Conservation (phyloP, 140 eudicot species). For the Flaveria floridana region DNA sequence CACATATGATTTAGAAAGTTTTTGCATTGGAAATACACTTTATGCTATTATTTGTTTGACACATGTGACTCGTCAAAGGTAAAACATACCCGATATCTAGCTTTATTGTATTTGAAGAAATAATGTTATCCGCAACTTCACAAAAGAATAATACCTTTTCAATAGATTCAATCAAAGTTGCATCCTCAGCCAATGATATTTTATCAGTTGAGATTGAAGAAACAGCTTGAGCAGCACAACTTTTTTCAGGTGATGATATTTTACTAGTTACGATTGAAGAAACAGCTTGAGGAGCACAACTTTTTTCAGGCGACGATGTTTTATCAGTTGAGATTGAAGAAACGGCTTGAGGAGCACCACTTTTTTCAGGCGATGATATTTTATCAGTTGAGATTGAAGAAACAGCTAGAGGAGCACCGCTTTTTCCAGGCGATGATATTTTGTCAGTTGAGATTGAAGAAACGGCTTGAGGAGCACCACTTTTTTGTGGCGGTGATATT, state of each 20-base stretch:
- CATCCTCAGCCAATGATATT: conserved; percentile 36
- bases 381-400: too few relatives aligned
- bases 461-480: too few relatives aligned
- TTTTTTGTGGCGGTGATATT: too few relatives aligned
- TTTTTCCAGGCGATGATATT: too few relatives aligned
- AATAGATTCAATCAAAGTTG: not conserved
- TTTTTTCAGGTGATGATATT: not conserved
- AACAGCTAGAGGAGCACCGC: too few relatives aligned
- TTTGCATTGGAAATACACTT: too few relatives aligned
- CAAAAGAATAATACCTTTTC: not conserved
- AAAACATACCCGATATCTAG: not conserved
- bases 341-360: conserved; percentile 24
- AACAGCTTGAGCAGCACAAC: conserved; percentile 26
- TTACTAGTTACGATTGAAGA: not conserved
- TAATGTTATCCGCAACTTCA: not conserved
- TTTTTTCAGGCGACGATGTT: not conserved
- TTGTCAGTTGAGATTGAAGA: too few relatives aligned
- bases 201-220: not conserved
- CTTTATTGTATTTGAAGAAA: not conserved
- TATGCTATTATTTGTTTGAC: not conserved
- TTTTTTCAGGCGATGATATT: not conserved
- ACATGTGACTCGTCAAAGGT: not conserved
- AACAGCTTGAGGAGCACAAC: conserved; percentile 26
- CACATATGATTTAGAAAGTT: too few relatives aligned
- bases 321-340: not conserved